Evolutionary conservation across 2,329 filamentous ascomycete species (phyloP).

Genomic region (Botrytis medusae): DNA sequence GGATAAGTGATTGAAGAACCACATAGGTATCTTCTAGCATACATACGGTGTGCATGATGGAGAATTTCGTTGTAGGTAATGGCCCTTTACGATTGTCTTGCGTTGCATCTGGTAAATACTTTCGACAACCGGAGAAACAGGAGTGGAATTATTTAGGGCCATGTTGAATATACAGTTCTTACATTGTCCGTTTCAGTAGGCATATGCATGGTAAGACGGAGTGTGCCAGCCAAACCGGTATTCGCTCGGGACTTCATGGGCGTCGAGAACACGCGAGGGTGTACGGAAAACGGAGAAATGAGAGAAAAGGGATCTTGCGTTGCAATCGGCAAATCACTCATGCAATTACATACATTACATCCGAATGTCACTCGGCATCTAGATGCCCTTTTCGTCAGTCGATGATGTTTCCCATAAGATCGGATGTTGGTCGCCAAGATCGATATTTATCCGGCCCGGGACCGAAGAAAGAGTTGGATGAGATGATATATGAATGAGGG

Average conservation of each 20-base stretch:
- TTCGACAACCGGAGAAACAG: not conserved
- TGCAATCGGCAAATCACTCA: slow-evolving; percentile 12
- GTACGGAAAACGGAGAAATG: slow-evolving; percentile 1
- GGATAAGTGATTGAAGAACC: slow-evolving; percentile 2
- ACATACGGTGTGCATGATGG: not conserved
- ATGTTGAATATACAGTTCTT: not conserved
- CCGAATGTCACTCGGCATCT: slow-evolving; percentile 17
- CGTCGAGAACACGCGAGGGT: not conserved
- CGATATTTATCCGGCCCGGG: slow-evolving; percentile 2
- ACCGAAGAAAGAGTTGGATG: not conserved
- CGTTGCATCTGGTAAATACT: not conserved
- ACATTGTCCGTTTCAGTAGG: not conserved
- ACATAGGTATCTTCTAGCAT: not conserved
- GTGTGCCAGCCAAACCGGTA: slow-evolving; percentile 9
- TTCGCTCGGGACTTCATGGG: not conserved
- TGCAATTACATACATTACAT: slow-evolving; percentile 21
- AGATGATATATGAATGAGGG: slow-evolving; percentile 7
- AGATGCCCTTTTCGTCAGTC: slow-evolving; percentile 3
- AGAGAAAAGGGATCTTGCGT: slow-evolving; percentile 7
- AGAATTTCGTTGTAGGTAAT: not conserved
- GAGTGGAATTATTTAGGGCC: not conserved
- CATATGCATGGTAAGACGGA: not conserved
- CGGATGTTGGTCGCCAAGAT: slow-evolving; percentile 7
- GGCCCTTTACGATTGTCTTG: not conserved
- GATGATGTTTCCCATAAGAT: slow-evolving; percentile 1